Base-by-base conservation (phyloP, 495 filamentous ascomycete species). In the Neurospora hispaniola region DNA sequence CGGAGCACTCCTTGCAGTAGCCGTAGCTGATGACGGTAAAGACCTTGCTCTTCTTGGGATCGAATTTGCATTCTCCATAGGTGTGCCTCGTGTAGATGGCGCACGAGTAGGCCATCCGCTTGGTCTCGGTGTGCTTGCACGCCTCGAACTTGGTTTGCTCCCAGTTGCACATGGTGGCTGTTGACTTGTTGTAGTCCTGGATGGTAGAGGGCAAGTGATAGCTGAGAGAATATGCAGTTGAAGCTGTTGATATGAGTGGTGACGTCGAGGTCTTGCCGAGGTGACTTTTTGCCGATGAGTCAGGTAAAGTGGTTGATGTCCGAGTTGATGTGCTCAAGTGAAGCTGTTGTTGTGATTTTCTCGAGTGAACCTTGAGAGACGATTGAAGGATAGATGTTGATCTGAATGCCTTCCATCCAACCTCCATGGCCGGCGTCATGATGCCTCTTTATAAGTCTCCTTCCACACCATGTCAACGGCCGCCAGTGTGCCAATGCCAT, bases 71-170 rank as follows among this genome's bases (percentile, higher is more conserved):
- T 62, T 75, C 73, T 12, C 75, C 75, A 43, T 76, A 75, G 8
- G 71, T 72, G 46, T 73, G 73, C 8, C 75, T 73, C 10, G 73
- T 74, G 20, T 76, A 76, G 62, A 76, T 69, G 69, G 69, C 69
- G 46, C 75, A 76, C 10, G 75, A 76, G 75, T 76, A 76, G 8
- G 72, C 71, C 69, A 70, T 70, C 42, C 75, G 69, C 6, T 69
- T 35, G 38, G 66, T 73, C 42, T 74, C 70, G 18, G 38, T 39
- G 70, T 76, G 73, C 0, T 70, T 71, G 73, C 75, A 76, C 11
- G 73, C 73, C 9, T 39, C 20, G 43, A 71, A 76, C 10, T 70
- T 39, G 43, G 69, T 76, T 35, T 75, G 43, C 48, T 76, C 75
- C 75, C 75, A 76, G 59, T 59, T 76, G 70, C 75, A 76, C 75